phyloP scores from a whole-genome alignment of 495 filamentous ascomycete genomes.

The Thozetella sp. region DNA sequence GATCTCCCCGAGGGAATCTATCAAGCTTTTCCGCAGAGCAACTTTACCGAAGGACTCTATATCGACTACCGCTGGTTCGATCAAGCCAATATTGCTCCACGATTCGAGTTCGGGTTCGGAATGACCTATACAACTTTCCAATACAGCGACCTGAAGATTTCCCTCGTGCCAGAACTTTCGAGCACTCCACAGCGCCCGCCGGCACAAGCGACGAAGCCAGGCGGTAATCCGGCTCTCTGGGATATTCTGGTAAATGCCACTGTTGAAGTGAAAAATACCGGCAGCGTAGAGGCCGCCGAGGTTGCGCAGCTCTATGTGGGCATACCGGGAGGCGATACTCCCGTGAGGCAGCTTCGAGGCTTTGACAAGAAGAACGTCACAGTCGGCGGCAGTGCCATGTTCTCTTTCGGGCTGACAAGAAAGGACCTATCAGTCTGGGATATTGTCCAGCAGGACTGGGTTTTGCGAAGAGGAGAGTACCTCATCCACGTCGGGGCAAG shows the following conservation, averaged over 20 bases:
- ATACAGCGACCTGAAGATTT: conserved; percentile 42
- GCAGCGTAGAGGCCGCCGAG: conserved; percentile 46
- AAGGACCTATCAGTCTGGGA: conserved; percentile 73
- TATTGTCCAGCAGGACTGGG: conserved; percentile 60
- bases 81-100: conserved; percentile 59
- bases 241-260: conserved; percentile 56
- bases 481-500: conserved; percentile 60
- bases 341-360: conserved; percentile 62
- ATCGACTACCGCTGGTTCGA: conserved; percentile 73
- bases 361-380: conserved; percentile 62
- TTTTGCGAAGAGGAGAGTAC: conserved; percentile 47
- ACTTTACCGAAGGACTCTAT: conserved; percentile 64
- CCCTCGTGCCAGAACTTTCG: conserved; percentile 15
- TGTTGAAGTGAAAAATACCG: conserved; percentile 59
- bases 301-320: conserved; percentile 69
- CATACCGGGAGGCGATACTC: conserved; percentile 43
- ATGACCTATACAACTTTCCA: conserved; percentile 69
- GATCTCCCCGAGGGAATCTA: conserved; percentile 34
- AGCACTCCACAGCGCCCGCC: conserved; percentile 30
- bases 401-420: conserved; percentile 59
- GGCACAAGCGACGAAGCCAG: conserved; percentile 47
- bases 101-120: conserved; percentile 75
- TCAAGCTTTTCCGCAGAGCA: conserved; percentile 53
- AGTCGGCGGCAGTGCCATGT: conserved; percentile 37
- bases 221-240: conserved; percentile 62